Evolutionary conservation across 1,139 yeast species (phyloP).

Genomic region (Geotrichum citri-aurantii): DNA sequence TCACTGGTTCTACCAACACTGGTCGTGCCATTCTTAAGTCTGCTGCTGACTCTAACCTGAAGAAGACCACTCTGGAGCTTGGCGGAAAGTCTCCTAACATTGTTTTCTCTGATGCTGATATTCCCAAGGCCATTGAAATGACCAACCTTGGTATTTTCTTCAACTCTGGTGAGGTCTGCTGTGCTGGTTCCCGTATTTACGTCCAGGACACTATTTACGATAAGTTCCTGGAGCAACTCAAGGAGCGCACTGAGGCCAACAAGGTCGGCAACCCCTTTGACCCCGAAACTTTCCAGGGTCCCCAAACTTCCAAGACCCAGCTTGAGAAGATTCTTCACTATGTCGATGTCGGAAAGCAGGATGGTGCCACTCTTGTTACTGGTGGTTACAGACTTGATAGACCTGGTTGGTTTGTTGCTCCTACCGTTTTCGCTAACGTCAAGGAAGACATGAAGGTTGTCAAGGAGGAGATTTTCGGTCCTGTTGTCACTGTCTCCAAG

Average conservation of each 20-base stretch:
- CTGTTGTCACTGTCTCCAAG: slow-evolving; percentile 74
- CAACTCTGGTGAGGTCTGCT: slow-evolving; percentile 86
- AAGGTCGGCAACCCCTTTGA: slow-evolving; percentile 43
- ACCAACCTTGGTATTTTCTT: slow-evolving; percentile 60
- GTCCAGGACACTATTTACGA: slow-evolving; percentile 75
- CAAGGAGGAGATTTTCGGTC: slow-evolving; percentile 82
- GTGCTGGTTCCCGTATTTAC: slow-evolving; percentile 79
- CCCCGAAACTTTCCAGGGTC: slow-evolving; percentile 55
- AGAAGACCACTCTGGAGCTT: slow-evolving; percentile 70
- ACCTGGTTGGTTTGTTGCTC: slow-evolving; percentile 68
- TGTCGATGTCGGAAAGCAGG: slow-evolving; percentile 56
- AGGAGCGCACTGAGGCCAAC: slow-evolving; percentile 41
- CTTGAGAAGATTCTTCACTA: slow-evolving; percentile 58
- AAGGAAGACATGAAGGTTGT: slow-evolving; percentile 59
- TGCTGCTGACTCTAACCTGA: slow-evolving; percentile 47
- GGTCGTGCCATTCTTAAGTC: slow-evolving; percentile 69
- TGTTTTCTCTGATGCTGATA: slow-evolving; percentile 67
- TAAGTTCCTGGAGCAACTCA: slow-evolving; percentile 50
- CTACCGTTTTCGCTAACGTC: slow-evolving; percentile 74
- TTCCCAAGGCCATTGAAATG: slow-evolving; percentile 57
- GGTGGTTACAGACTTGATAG: slow-evolving; percentile 47
- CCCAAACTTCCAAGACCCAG: slow-evolving; percentile 64
- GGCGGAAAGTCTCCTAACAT: slow-evolving; percentile 87
- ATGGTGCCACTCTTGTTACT: slow-evolving; percentile 60
- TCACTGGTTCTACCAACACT: slow-evolving; percentile 76